A percentile compares a stretch with the other conserved stretches of the same genome.
phyloP scores from a whole-genome alignment of 2,329 filamentous ascomycete species.

The Pseudocercospora macadamiae region DNA sequence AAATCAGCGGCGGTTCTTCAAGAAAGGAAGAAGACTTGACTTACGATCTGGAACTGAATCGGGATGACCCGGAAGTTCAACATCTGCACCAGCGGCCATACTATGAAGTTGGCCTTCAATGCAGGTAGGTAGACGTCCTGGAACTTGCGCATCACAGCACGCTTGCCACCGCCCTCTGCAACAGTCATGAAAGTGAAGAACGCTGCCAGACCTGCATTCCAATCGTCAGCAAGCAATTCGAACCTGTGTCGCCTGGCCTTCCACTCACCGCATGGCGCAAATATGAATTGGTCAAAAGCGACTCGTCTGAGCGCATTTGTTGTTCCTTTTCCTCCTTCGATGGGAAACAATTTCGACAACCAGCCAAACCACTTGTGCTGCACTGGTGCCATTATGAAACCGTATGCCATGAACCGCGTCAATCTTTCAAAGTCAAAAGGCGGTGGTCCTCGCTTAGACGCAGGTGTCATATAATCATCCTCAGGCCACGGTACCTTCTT shows the following conservation, averaged over 20 bases:
- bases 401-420: constrained; percentile 95
- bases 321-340: constrained; percentile 60
- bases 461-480: constrained; percentile 67
- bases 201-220: constrained; percentile 65
- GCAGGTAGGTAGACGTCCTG: constrained; percentile 92
- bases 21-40: constrained; percentile 43
- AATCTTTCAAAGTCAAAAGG: constrained; percentile 95
- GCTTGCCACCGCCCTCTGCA: constrained; percentile 84
- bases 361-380: constrained; percentile 97
- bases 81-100: constrained; percentile 95
- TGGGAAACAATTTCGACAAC: constrained; percentile 78
- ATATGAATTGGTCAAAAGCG: constrained; percentile 88
- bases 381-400: constrained; percentile 91
- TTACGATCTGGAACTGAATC: constrained; percentile 92
- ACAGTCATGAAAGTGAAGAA: constrained; percentile 98
- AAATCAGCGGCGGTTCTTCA: constrained; percentile 10
- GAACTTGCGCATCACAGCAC: constrained; percentile 81
- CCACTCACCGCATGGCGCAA: constrained; percentile 77
- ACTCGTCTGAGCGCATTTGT: constrained; percentile 85
- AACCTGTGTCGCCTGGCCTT: neutral
- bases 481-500: constrained; percentile 71
- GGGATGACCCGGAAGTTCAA: constrained; percentile 96
- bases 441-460: constrained; percentile 64
- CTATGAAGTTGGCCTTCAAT: constrained; percentile 90
- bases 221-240: neutral